Conservation (phyloP, 345 rosid species). For the Diplotaxis tenuifolia region DNA sequence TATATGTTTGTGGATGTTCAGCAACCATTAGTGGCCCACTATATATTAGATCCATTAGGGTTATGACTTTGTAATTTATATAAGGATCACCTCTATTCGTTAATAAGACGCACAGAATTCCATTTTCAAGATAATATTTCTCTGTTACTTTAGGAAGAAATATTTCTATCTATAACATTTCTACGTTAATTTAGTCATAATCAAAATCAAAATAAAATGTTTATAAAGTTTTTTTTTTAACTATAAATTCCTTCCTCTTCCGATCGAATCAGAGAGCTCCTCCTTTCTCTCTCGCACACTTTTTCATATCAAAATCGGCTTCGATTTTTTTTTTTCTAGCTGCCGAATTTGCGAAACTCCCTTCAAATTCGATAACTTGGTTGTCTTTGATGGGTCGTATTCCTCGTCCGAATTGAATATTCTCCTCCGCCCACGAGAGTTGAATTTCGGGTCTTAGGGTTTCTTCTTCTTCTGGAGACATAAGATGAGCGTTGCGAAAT, state of each 20-base stretch:
- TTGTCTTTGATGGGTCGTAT: conserved; percentile 9
- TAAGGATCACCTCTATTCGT: too few relatives aligned
- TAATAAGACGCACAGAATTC: too few relatives aligned
- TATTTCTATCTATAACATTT: too few relatives aligned
- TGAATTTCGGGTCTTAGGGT: conserved; percentile 21
- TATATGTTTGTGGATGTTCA: too few relatives aligned
- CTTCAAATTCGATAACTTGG: not conserved
- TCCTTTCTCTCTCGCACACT: not conserved
- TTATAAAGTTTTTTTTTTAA: not conserved
- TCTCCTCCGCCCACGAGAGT: conserved; percentile 25
- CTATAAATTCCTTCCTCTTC: conserved; percentile 1
- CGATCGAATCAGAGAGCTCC: not conserved
- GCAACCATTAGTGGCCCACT: too few relatives aligned
- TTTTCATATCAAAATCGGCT: conserved; percentile 9
- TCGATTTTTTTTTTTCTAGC: conserved; percentile 18
- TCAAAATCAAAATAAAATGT: not conserved
- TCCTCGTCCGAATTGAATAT: conserved; percentile 27
- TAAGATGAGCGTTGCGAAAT: conserved; percentile 78
- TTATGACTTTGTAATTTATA: too few relatives aligned
- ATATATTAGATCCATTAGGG: too few relatives aligned
- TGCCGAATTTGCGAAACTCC: not conserved
- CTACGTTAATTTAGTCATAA: not conserved
- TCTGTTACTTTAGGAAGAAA: too few relatives aligned
- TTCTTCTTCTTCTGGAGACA: conserved; percentile 9
- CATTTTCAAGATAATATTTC: too few relatives aligned